phyloP scores from a whole-genome alignment of 2,329 filamentous ascomycete genomes.

The Xylariaceae sp. region DNA sequence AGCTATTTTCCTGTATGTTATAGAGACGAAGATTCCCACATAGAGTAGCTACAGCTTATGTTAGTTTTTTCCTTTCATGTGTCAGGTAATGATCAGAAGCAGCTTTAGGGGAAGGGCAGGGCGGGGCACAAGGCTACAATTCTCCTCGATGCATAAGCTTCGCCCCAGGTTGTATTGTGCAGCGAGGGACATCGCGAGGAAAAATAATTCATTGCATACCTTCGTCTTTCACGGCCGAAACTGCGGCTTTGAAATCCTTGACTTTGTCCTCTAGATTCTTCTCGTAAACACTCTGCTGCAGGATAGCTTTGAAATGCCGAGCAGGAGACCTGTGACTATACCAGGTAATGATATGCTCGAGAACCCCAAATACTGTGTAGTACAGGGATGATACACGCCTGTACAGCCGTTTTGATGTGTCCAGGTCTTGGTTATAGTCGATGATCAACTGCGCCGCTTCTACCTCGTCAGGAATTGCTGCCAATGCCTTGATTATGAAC shows the following conservation, averaged over 20 bases:
- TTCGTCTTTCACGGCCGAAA: slow-evolving; percentile 5
- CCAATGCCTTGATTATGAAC: slow-evolving; percentile 10
- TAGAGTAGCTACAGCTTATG: neutral
- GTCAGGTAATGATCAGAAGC: too few species aligned
- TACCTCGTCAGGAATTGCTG: slow-evolving; percentile 13
- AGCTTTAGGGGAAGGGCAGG: too few species aligned
- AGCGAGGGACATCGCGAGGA: too few species aligned
- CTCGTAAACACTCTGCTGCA: slow-evolving; percentile 11
- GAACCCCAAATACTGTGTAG: slow-evolving; percentile 7
- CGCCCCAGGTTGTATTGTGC: too few species aligned
- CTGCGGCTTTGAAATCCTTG: slow-evolving; percentile 6
- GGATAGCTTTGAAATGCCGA: slow-evolving; percentile 6
- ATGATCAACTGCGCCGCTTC: slow-evolving; percentile 13
- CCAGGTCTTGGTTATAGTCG: slow-evolving; percentile 10
- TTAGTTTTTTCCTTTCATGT: neutral
- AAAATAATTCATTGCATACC: neutral
- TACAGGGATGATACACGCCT: slow-evolving; percentile 11
- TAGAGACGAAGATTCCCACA: neutral
- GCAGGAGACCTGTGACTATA: slow-evolving; percentile 9
- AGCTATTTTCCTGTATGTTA: neutral
- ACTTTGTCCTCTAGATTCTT: slow-evolving; percentile 10
- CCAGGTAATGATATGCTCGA: slow-evolving; percentile 14
- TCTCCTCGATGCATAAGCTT: too few species aligned
- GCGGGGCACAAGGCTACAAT: too few species aligned
- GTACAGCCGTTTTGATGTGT: slow-evolving; percentile 12